Evolutionary conservation across 2,329 filamentous ascomycete species (phyloP).

Genomic region (Rutstroemia sydowiana): DNA sequence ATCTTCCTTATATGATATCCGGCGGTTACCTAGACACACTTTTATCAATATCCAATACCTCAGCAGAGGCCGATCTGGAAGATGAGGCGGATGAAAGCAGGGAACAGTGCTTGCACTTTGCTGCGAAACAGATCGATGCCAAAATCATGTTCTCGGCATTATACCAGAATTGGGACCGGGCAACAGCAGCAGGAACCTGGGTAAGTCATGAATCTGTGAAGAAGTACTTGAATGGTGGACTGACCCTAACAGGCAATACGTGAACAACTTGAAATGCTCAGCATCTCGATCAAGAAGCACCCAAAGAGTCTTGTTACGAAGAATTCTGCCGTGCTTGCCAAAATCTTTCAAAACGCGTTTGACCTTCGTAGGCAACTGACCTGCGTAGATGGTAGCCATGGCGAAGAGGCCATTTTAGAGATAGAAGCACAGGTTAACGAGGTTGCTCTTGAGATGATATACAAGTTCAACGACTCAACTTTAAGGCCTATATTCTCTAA

Average conservation of each 20-base stretch:
- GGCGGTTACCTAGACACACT: conserved; percentile 65
- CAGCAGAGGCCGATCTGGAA: conserved; percentile 55
- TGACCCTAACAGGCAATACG: conserved; percentile 46
- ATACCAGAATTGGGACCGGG: conserved; percentile 62
- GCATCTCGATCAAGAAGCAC: conserved; percentile 66
- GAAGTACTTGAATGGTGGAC: conserved; percentile 1
- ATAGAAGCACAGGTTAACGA: conserved; percentile 62
- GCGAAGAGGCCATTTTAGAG: conserved; percentile 42
- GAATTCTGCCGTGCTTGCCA: conserved; percentile 62
- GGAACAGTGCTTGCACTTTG: conserved; percentile 60
- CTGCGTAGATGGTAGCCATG: conserved; percentile 36
- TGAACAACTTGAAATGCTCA: conserved; percentile 65
- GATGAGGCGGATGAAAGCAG: conserved; percentile 58
- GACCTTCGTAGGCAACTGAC: conserved; percentile 57
- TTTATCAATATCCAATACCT: conserved; percentile 63
- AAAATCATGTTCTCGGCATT: conserved; percentile 70
- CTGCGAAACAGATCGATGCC: conserved; percentile 71
- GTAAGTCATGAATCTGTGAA: conserved; percentile 44
- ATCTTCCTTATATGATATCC: conserved; percentile 85
- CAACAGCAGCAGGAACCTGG: conserved; percentile 52
- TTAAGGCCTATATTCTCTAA: conserved; percentile 88
- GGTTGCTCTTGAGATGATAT: conserved; percentile 79
- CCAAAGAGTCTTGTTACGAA: conserved; percentile 73
- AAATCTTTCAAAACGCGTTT: conserved; percentile 50
- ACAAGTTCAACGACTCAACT: conserved; percentile 89